Evolutionary conservation across 129 eudicot genomes (phyloP), one percentile per base, ranked within the genome.

Genomic region (Tagetes erecta): DNA sequence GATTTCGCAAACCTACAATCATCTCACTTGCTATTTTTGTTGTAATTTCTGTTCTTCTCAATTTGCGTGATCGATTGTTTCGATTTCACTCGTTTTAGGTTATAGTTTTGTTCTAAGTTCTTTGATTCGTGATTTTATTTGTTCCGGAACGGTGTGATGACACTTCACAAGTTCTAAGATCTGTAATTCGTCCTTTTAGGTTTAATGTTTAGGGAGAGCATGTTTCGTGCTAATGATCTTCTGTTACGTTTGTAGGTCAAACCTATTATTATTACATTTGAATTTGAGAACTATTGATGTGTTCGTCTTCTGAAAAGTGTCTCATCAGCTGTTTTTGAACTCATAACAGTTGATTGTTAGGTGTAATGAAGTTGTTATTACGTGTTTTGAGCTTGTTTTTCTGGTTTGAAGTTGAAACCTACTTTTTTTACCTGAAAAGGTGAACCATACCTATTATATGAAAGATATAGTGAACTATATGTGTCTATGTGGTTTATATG

Each of bases 1-100:
- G 67, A 68, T 77, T 46, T 53, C 30, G 44, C 67, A 12, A 39
- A 56, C 75, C 75, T 68, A 77, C 45, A 67, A 55, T 46, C 68
- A 9, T 42, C 38, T 53, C 20, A 64, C 10, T 5, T 8, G 4
- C 6, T 49, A 63, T 1, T 0, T 59, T 47, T 39, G 49, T 70
- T n/a, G n/a, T 9, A 27, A n/a, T 65, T 8, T 20, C 27, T 20
- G 27, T 20, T 20, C 27, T 20, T 20, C 27, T 20, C 27, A 20
- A 20, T 67, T 55, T 76, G 30, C 37, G 38, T 13, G 58, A 58
- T 45, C 41, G 27, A 2, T 44, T 35, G 72, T 20, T 40, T 31
- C 42, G 6, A 33, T 38, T 64, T 64, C 42, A 27, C n/a, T 27
- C 7, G 8, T 75, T 75, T 8, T 27, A 4, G 40, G 46, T 39